phyloP scores from a whole-genome alignment of 108 stramenopile species.

The Cyclotella sp. region DNA sequence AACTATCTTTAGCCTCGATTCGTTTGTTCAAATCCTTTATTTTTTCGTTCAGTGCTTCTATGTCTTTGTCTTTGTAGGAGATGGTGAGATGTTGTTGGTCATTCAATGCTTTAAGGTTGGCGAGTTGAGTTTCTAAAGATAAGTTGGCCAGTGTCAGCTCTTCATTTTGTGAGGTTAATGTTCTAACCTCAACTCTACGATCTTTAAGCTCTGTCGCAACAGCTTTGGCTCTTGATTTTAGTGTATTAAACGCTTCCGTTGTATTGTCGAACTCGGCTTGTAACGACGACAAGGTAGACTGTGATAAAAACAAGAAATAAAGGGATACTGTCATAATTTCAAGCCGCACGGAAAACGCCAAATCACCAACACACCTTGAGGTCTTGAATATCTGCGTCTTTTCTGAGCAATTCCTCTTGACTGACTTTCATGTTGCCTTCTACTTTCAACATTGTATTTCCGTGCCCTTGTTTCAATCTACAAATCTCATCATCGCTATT shows the following conservation, averaged over 20 bases:
- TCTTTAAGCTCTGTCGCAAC: constrained; percentile 87
- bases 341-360: not conserved
- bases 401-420: constrained; percentile 40
- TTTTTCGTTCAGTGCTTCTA: constrained; percentile 57
- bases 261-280: constrained; percentile 57
- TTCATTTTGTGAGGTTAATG: constrained; percentile 58
- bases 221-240: constrained; percentile 75
- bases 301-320: not conserved
- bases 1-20: constrained; percentile 46
- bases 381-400: constrained; percentile 45
- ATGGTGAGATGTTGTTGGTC: constrained; percentile 61
- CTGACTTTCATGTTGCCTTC: constrained; percentile 46
- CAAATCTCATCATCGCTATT: constrained; percentile 53
- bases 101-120: constrained; percentile 56
- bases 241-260: constrained; percentile 65
- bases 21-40: constrained; percentile 50
- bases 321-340: not conserved
- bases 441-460: constrained; percentile 46
- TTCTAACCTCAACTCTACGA: constrained; percentile 77
- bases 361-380: constrained; percentile 48
- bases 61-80: constrained; percentile 66
- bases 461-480: constrained; percentile 44
- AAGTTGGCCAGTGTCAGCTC: constrained; percentile 57
- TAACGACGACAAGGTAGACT: constrained; percentile 60
- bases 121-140: constrained; percentile 54